These are phyloP conservation scores for Pythium chondricola DNA, from an alignment of 352 stramenopile species.

Conservation along the genomic window DNA sequence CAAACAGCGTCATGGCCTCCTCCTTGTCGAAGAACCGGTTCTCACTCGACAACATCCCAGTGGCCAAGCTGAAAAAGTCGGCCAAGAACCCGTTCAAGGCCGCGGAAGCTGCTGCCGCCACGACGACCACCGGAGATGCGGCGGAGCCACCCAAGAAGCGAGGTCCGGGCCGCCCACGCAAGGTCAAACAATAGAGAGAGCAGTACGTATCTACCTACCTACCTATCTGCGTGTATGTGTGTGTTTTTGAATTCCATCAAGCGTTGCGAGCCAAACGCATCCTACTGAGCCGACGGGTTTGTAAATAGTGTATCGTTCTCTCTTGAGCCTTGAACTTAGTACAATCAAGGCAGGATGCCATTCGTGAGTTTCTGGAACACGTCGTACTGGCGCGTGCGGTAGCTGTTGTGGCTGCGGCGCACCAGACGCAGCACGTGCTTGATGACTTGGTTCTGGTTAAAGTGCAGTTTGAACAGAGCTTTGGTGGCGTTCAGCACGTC, in stretches of 20 bases:
- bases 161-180: conserved; percentile 12
- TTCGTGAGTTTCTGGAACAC: conserved; percentile 91
- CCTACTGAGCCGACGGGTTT: too few relatives aligned
- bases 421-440: conserved; percentile 89
- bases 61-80: conserved; percentile 77
- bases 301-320: too few relatives aligned
- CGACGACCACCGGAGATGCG: not conserved
- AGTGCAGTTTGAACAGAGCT: conserved; percentile 71
- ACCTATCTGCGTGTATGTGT: conserved; percentile 3
- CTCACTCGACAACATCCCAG: conserved; percentile 65
- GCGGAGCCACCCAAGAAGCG: not conserved
- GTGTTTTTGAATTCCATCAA: conserved; percentile 11
- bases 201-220: conserved; percentile 19
- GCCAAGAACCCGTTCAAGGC: conserved; percentile 71
- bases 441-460: conserved; percentile 84
- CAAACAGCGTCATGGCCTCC: conserved; percentile 55
- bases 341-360: conserved; percentile 74
- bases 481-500: conserved; percentile 75
- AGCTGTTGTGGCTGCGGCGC: conserved; percentile 86
- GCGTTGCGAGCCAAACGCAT: too few relatives aligned
- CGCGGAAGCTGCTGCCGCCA: conserved; percentile 16
- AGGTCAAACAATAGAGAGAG: conserved; percentile 7
- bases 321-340: too few relatives aligned
- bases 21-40: conserved; percentile 67
- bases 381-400: conserved; percentile 88